Conservation (phyloP, 768 basidiomycete genomes). For the Pisolithus marmoratus region DNA sequence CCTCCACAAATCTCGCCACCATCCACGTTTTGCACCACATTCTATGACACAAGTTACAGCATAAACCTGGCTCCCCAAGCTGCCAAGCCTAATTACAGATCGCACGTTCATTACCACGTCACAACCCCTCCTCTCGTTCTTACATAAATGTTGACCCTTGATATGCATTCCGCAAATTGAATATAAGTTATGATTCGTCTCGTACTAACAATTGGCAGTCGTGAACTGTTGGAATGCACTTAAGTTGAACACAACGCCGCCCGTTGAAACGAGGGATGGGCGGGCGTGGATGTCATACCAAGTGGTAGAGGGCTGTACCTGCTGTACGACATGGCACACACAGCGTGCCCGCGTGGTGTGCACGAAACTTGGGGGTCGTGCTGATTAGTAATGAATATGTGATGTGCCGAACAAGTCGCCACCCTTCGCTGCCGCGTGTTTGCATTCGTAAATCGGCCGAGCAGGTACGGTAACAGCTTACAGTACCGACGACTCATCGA, state of each 20-base stretch:
- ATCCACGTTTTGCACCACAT: constrained; percentile 19
- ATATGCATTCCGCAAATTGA: too few relatives aligned
- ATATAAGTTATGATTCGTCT: too few relatives aligned
- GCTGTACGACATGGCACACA: not conserved
- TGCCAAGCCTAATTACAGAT: not conserved
- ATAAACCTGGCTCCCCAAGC: constrained; percentile 4
- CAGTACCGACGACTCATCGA: not conserved
- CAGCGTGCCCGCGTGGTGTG: not conserved
- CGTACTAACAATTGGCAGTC: too few relatives aligned
- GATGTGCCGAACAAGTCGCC: not conserved
- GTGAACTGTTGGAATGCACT: too few relatives aligned
- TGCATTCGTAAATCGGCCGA: not conserved
- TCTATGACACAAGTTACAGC: constrained; percentile 19
- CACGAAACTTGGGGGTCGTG: too few relatives aligned
- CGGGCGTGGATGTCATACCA: not conserved
- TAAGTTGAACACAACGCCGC: too few relatives aligned
- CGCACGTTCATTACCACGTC: not conserved
- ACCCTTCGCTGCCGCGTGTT: not conserved
- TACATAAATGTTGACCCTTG: not conserved
- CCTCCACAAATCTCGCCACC: constrained; percentile 20
- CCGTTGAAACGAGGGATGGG: not conserved
- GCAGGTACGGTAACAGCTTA: not conserved
- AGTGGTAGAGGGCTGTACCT: not conserved
- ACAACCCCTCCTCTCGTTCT: not conserved
- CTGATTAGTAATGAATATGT: not conserved